These are phyloP conservation scores for Lasiosphaeris hirsuta DNA, from an alignment of 495 filamentous ascomycete genomes.

Conservation along the genomic window DNA sequence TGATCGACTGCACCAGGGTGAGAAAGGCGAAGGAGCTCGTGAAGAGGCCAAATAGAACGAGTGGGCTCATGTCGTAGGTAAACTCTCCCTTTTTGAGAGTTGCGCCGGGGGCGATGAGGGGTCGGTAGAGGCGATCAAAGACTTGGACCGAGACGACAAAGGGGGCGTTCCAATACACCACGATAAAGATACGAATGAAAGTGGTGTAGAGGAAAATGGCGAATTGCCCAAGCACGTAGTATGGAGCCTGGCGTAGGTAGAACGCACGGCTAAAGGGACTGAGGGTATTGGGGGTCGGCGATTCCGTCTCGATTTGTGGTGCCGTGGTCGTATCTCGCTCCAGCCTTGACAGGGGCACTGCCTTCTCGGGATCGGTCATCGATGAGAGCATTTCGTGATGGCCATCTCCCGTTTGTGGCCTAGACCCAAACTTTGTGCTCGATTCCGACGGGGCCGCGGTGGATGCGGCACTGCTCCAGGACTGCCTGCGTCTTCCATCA, in stretches of 20 bases:
- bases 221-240: constrained; percentile 36
- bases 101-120: background rate
- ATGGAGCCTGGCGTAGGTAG: constrained; percentile 38
- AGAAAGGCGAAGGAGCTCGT: constrained; percentile 25
- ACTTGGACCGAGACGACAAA: constrained; percentile 24
- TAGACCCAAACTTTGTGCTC: too few relatives aligned
- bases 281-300: background rate
- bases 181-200: constrained; percentile 29
- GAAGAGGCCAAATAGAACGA: constrained; percentile 28
- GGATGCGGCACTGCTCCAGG: too few relatives aligned
- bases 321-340: background rate
- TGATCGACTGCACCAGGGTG: constrained; percentile 28
- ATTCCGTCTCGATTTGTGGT: background rate
- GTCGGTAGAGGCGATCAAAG: constrained; percentile 13
- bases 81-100: constrained; percentile 7
- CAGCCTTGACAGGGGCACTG: background rate
- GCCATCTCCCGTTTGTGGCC: too few relatives aligned
- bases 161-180: constrained; percentile 38
- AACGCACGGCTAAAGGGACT: constrained; percentile 44
- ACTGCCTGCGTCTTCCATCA: too few relatives aligned
- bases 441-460: too few relatives aligned
- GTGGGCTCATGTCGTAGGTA: constrained; percentile 26
- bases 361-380: background rate
- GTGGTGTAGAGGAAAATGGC: constrained; percentile 42
- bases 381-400: too few relatives aligned